Evolutionary conservation across 2,329 filamentous ascomycete genomes (phyloP).

Genomic region (Myriosclerotinia scirpicola): DNA sequence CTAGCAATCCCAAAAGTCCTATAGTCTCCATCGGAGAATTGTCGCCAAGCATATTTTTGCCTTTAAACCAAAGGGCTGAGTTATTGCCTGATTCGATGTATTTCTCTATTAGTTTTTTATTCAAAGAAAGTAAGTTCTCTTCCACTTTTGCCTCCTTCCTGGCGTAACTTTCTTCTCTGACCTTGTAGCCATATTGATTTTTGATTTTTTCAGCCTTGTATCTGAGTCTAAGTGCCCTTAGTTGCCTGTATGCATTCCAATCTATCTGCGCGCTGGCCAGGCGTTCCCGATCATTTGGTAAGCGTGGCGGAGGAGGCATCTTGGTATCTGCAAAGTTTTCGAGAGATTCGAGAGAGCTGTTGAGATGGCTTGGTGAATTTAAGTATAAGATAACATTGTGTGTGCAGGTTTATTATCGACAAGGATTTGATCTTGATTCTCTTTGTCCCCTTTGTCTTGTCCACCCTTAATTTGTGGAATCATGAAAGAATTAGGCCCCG

Average conservation of each 20-base stretch:
- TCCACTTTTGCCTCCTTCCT: not conserved
- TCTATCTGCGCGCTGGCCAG: not conserved
- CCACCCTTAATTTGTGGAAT: not conserved
- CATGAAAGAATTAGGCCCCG: constrained; percentile 3
- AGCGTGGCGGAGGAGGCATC: constrained; percentile 12
- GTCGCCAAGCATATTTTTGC: not conserved
- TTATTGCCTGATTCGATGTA: not conserved
- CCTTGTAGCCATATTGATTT: not conserved
- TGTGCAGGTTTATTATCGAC: not conserved
- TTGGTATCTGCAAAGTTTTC: not conserved
- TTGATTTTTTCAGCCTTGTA: not conserved
- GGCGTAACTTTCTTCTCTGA: not conserved
- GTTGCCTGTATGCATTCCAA: not conserved
- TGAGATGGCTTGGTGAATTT: not conserved
- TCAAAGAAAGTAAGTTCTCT: not conserved
- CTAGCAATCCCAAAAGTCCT: constrained; percentile 9
- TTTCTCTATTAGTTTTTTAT: not conserved
- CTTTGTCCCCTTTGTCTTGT: constrained; percentile 7
- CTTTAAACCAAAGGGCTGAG: not conserved
- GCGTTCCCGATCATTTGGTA: not conserved
- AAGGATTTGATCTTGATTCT: not conserved
- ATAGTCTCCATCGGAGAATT: not conserved
- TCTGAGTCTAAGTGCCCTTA: not conserved
- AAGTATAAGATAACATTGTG: not conserved
- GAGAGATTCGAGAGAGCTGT: not conserved